Percentiles rank a stretch among this genome's conserved stretches.
These are phyloP conservation scores for Artemisia tridentata DNA, from an alignment of 129 eudicot species.

Conservation along the genomic window DNA sequence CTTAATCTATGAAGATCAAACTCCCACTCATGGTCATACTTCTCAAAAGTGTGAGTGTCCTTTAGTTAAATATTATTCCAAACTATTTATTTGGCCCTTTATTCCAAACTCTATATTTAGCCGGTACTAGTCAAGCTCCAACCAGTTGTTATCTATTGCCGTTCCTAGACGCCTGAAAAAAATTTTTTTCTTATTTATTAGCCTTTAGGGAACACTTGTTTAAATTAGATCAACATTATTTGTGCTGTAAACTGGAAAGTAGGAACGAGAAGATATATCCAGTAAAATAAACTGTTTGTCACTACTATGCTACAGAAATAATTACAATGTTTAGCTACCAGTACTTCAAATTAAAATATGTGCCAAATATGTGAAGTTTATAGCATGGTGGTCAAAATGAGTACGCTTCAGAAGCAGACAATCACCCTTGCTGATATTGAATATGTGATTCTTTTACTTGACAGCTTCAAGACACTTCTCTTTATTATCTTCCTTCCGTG, in stretches of 20 bases:
- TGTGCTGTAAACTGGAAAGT: not conserved
- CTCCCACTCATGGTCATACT: slow-evolving; percentile 30
- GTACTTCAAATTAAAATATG: not conserved
- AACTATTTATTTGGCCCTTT: not conserved
- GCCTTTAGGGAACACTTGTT: not conserved
- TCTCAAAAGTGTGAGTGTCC: slow-evolving; percentile 56
- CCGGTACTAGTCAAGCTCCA: not conserved
- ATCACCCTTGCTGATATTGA: not conserved
- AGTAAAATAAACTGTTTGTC: not conserved
- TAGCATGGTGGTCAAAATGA: slow-evolving; percentile 3
- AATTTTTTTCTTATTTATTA: not conserved
- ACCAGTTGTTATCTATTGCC: not conserved
- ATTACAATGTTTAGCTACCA: not conserved
- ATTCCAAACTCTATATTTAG: not conserved
- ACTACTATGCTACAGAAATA: not conserved
- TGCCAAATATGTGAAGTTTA: not conserved
- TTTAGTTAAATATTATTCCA: not conserved
- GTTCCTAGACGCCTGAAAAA: not conserved
- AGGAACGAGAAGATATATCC: not conserved
- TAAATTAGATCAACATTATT: not conserved
- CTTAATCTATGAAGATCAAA: slow-evolving; percentile 61
- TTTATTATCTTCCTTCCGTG: slow-evolving; percentile 64
- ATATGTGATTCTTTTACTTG: slow-evolving; percentile 6
- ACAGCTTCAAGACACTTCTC: slow-evolving; percentile 84
- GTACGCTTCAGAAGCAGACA: not conserved